Evolutionary conservation across 2,329 filamentous ascomycete genomes (phyloP), one percentile per base, ranked within the genome.

Genomic region (Plectosphaerella sp.): DNA sequence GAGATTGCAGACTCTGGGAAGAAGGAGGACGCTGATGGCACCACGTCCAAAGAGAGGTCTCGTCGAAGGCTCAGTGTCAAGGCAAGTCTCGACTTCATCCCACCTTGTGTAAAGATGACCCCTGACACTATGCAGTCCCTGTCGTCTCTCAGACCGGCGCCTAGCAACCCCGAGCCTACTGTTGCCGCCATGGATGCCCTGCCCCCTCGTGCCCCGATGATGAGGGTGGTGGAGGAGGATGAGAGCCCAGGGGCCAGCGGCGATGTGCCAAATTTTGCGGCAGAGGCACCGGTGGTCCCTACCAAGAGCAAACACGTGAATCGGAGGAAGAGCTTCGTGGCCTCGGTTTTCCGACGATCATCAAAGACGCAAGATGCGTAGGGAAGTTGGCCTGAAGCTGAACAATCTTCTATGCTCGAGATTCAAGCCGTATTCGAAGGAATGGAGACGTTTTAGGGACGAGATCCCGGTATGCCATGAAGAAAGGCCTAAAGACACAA

Each of bases 1-100:
- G 83, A 89, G 60, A 82, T 90, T 45, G 82, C 88, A 50, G 79
- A 83, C 54, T 75, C 63, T 37, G 28, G 61, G 51, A 61, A 62
- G 37, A 58, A 60, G 52, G 52, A 60, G 58, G 47, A 60, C 47
- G 18, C 48, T 53, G 20, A 43, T 50, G 46, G 53, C 16, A 33
- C 8, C 28, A 9, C 15, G 41, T 47, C 50, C 52, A 58, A 53
- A 25, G 39, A 53, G 6, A 68, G 62, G 52, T 56, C 48, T 9
- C 48, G 59, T 46, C 70, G 62, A 53, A 70, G 64, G 55, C 52
- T 71, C 49, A 70, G 70, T 50, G 67, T 67, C 52, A 66, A 70
- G 64, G 64, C 73, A 48, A 28, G 47, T 33, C 28, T 33, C 28
- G 8, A 33, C 28, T 22, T 33, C 28, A 5, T 33, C 2, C 28